Base-by-base conservation (phyloP, 164 flowering plant species). In the Liriodendron chinense region DNA sequence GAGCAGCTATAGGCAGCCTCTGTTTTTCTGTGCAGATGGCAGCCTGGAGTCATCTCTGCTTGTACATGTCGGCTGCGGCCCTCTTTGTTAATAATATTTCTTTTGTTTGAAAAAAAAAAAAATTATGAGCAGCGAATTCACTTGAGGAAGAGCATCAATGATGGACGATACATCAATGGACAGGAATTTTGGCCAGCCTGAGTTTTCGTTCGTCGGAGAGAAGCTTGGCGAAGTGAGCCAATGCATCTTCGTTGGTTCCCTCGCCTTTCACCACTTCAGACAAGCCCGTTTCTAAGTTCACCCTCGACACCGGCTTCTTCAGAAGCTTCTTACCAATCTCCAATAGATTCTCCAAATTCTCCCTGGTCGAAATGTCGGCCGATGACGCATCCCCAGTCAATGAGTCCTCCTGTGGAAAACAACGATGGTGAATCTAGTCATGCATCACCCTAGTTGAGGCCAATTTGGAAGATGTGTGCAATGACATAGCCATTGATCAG, bases 241-340 rank as follows among this genome's bases (percentile, higher is more conserved):
- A 77, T 25, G 89, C 92, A 65, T 85, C 84, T 70, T 83, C 84
- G 67, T 89, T 86, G 2, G 89, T 85, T 14, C 81, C 90, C 22
- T 76, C 88, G 64, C 81, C 84, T 47, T 72, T 72, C 49, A 77
- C 74, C 20, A 14, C 72, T 53, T 86, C 84, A 26, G 34, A 76
- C 10, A 22, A 28, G 57, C 90, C 89, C 0, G 87, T 87, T 25
- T 85, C 87, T 61, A 87, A 65, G 61, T 89, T 82, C 56, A 87
- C 82, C 75, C 89, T 82, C 1, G 86, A 76, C 25, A 87, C 86
- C 12, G 84, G 82, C 71, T 82, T 85, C 76, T 80, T 83, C 28
- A 89, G 69, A 64, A 89, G 72, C 1, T 75, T 22, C 12, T 79
- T 68, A 22, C 89, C 92, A 13, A 84, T 80, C 25, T 83, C 56